phyloP scores from a whole-genome alignment of 345 rosid genomes.

The Stellera chamaejasme region DNA sequence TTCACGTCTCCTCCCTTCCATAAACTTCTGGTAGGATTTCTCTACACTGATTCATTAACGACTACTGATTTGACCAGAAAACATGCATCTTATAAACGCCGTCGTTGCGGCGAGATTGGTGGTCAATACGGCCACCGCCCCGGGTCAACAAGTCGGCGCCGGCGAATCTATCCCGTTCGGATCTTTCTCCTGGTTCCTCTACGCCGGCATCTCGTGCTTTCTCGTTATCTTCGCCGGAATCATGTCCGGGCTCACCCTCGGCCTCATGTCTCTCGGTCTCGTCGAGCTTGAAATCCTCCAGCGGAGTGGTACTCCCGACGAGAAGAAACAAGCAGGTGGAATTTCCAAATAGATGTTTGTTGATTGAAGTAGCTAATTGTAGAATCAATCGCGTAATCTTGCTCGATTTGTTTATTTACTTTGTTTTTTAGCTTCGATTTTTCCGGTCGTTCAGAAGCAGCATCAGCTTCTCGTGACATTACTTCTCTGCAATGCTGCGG shows the following conservation, averaged over 20 bases:
- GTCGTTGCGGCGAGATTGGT: slow-evolving; percentile 55
- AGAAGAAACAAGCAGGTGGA: slow-evolving; percentile 90
- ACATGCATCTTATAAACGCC: slow-evolving; percentile 60
- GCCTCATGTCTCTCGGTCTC: slow-evolving; percentile 96
- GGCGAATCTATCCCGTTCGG: slow-evolving; percentile 51
- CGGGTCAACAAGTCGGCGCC: slow-evolving; percentile 21
- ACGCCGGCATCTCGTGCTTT: slow-evolving; percentile 67
- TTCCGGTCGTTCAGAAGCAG: slow-evolving; percentile 90
- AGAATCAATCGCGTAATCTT: background rate
- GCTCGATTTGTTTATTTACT: background rate
- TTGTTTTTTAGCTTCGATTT: slow-evolving; percentile 47
- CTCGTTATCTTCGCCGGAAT: slow-evolving; percentile 94
- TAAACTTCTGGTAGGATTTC: too few species aligned
- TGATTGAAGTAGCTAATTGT: background rate
- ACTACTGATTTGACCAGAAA: background rate
- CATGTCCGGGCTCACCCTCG: slow-evolving; percentile 95
- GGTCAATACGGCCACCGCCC: slow-evolving; percentile 10
- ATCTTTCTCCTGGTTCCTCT: slow-evolving; percentile 43
- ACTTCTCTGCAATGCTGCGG: slow-evolving; percentile 74
- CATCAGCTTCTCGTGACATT: slow-evolving; percentile 93
- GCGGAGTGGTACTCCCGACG: slow-evolving; percentile 74
- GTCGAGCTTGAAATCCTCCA: slow-evolving; percentile 96
- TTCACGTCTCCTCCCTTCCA: too few species aligned
- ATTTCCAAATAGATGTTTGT: background rate
- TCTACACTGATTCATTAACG: too few species aligned